These are phyloP conservation scores for Ligustrum vulgare DNA, from an alignment of 257 asterid genomes.

Conservation along the genomic window DNA sequence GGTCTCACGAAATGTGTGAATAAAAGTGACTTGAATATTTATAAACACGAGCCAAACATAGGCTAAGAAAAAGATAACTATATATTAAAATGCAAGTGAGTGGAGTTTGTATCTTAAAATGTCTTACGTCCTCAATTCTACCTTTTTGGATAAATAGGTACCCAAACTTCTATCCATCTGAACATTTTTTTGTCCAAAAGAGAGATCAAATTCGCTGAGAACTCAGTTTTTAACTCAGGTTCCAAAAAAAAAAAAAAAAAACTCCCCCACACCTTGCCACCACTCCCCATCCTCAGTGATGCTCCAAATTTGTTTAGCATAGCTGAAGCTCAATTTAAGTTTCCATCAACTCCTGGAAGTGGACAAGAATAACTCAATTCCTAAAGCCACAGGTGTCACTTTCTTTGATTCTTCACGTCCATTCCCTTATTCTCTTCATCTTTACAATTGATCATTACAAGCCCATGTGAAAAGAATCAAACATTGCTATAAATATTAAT, in stretches of 20 bases:
- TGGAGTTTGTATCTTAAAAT: not conserved
- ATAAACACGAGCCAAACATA: no score
- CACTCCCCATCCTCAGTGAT: not conserved
- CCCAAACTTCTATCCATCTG: not conserved
- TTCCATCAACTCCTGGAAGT: not conserved
- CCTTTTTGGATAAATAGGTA: not conserved
- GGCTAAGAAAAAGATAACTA: not conserved
- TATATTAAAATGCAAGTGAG: not conserved
- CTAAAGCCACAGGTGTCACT: not conserved
- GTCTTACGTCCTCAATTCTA: not conserved
- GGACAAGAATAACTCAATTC: not conserved
- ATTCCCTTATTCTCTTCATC: not conserved
- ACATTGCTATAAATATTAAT: not conserved
- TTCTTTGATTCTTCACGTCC: not conserved
- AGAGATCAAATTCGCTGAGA: not conserved
- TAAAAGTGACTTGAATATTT: no score
- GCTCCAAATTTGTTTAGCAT: not conserved
- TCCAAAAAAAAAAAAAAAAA: not conserved
- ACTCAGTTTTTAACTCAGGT: not conserved
- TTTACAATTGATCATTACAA: not conserved
- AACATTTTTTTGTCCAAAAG: no score
- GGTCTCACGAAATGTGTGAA: no score
- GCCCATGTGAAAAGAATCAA: not conserved
- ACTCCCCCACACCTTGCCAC: not conserved
- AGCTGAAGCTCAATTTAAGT: not conserved